Base-by-base conservation (phyloP, 805 yeast genomes). In the Cyberlindnera misumaiensis region DNA sequence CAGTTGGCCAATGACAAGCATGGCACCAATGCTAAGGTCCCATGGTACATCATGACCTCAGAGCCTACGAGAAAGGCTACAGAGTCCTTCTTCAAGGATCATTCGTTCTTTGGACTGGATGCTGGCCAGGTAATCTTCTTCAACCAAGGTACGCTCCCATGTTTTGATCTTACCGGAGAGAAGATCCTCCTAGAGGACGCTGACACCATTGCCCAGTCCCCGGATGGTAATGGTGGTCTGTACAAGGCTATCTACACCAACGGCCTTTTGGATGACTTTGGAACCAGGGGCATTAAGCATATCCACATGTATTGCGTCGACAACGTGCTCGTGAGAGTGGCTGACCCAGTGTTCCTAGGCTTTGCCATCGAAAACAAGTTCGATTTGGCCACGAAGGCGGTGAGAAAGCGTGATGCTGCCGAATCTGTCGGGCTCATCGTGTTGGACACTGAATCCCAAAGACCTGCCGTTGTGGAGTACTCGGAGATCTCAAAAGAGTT, bases 141-240 rank as follows among this genome's bases (percentile, higher is more conserved):
- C 63, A 82, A 90, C 64, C 99, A 93, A 62, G 98, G 98, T 16
- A 84, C 90, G 2, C 70, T 93, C 47, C 99, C 99, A 11, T 94
- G 97, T 43, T 78, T 93, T 46, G 74, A 75, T 50, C 49, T 66
- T 34, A 74, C 75, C 20, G 98, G 97, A 30, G 56, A 67, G 16
- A 74, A 80, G 52, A 73, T 93, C 48, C 70, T 89, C 40, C 55
- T 87, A 55, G 77, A 76, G 45, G 59, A 77, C 7, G 65, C 71
- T 31, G 55, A 63, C 30, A 62, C 69, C 18, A 70, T 86, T 28
- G 80, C 88, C 20, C 83, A 83, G 52, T 84, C 96, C 6, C 99
- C 99, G 2, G 97, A 93, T 61, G 99, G 99, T 1, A 93, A 93
- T 59, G 99, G 99, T 42, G 99, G 99, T 2, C 68, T 93, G 36